Conservation (phyloP, 148 eudicot species). For the Rhododendron ovatum region DNA sequence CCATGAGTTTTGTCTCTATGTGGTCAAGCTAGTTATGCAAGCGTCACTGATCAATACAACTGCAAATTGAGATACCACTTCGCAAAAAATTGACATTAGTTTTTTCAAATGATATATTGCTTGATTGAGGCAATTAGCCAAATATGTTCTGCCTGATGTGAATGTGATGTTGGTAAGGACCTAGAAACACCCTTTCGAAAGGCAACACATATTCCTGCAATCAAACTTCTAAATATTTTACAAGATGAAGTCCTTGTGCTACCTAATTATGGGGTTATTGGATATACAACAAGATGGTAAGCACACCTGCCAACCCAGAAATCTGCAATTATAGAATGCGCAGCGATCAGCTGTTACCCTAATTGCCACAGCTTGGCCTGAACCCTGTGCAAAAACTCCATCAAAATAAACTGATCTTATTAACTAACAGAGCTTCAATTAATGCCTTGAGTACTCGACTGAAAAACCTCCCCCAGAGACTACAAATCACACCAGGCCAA, state of each 20-base stretch:
- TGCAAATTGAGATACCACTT: background rate
- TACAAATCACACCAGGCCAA: background rate
- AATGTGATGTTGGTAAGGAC: background rate
- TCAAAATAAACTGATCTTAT: background rate
- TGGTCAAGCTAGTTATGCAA: background rate
- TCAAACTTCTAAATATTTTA: background rate
- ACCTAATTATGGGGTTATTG: background rate
- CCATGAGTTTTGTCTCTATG: background rate
- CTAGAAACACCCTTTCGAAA: background rate
- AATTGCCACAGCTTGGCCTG: slow-evolving; percentile 95
- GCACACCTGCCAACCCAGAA: slow-evolving; percentile 92
- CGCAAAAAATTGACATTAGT: background rate
- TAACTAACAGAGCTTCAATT: background rate
- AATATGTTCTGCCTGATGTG: background rate
- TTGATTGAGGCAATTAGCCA: background rate
- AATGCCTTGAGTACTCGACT: background rate
- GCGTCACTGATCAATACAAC: background rate
- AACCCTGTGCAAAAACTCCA: slow-evolving; percentile 47
- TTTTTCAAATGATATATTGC: background rate
- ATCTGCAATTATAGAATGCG: slow-evolving; percentile 92
- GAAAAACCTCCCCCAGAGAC: background rate
- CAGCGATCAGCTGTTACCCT: slow-evolving; percentile 89
- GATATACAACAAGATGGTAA: background rate
- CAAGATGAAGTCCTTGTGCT: background rate
- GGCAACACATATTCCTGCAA: background rate